A percentile compares a stretch with the other conserved stretches of the same genome.
Evolutionary conservation across 2,329 filamentous ascomycete species (phyloP).

Genomic region (Trichoderma citrinoviride): DNA sequence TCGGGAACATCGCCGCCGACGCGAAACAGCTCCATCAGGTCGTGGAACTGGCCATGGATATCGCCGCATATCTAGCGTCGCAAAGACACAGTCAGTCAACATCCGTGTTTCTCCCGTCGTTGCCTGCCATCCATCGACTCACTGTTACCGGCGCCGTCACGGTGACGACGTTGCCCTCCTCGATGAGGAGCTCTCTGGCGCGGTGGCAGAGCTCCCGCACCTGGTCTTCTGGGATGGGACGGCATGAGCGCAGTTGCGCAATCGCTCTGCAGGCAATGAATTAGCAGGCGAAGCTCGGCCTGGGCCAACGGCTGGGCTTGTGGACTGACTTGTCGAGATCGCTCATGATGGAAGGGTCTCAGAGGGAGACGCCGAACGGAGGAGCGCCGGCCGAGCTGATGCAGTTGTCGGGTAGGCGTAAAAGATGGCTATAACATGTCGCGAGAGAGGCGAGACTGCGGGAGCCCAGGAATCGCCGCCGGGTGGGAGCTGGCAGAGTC

Average conservation of each 20-base stretch:
- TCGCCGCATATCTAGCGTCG: conserved; percentile 78
- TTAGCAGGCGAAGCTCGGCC: conserved; percentile 23
- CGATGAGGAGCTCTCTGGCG: conserved; percentile 90
- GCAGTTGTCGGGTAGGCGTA: conserved; percentile 19
- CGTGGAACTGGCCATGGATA: conserved; percentile 95
- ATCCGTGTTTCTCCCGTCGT: background rate
- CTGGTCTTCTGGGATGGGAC: conserved; percentile 91
- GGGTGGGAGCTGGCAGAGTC: conserved; percentile 2
- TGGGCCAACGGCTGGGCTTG: conserved; percentile 8
- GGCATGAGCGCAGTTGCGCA: conserved; percentile 89
- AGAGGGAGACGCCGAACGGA: conserved; percentile 23
- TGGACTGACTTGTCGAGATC: conserved; percentile 79
- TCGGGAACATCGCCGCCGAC: conserved; percentile 92
- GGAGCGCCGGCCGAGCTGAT: conserved; percentile 26
- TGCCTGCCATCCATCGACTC: conserved; percentile 33
- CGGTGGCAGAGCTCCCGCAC: conserved; percentile 98
- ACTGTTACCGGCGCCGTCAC: conserved; percentile 93
- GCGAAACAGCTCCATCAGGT: conserved; percentile 93
- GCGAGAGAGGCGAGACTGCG: background rate
- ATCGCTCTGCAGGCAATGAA: conserved; percentile 65
- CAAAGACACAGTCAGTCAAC: conserved; percentile 12
- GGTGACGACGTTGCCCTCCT: conserved; percentile 95
- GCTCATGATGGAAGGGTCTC: conserved; percentile 64
- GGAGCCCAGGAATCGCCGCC: background rate
- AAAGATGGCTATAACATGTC: conserved; percentile 30